These are phyloP conservation scores for Peziza echinospora DNA, from an alignment of 495 filamentous ascomycete species.

Conservation along the genomic window DNA sequence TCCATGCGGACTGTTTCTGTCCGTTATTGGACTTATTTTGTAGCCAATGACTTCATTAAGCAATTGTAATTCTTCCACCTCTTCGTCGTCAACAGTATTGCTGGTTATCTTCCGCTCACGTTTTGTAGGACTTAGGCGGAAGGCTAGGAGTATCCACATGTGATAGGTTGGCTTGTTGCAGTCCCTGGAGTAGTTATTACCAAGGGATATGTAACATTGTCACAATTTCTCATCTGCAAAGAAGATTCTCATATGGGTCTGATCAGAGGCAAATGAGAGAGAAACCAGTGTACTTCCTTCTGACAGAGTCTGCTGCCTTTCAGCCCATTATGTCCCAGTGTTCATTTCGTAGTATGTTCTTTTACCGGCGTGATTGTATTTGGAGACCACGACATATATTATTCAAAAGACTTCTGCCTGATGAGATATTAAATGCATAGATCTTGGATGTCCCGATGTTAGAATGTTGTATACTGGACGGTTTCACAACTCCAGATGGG, in stretches of 20 bases:
- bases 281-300: neutral
- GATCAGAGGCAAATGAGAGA: no score
- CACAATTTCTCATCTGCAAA: neutral
- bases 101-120: neutral
- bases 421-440: no score
- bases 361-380: no score
- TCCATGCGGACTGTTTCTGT: neutral
- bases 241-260: conserved; percentile 5
- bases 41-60: no score
- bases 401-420: no score
- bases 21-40: neutral
- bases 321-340: neutral
- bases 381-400: no score
- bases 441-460: no score
- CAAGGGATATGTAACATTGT: neutral
- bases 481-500: no score
- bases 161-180: neutral
- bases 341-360: no score
- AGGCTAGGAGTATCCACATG: neutral
- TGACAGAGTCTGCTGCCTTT: neutral
- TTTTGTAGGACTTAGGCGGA: neutral
- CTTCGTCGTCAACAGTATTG: no score
- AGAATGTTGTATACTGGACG: no score
- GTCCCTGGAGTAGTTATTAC: neutral
- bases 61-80: no score